Conservation (phyloP, 176 grass and related monocot genomes). For the Hsuehochloa calcarea region DNA sequence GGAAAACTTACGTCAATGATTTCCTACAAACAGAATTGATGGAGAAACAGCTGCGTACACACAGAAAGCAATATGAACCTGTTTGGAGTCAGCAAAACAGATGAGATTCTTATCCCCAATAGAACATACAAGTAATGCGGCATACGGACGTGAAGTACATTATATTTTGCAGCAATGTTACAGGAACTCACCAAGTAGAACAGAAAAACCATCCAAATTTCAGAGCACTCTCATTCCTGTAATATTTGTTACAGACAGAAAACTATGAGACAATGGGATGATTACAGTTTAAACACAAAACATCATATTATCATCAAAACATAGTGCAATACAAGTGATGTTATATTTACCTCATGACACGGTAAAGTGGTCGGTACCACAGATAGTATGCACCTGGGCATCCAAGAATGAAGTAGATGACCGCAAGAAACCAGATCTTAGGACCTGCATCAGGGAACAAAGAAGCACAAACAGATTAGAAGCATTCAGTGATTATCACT, state of each 20-base stretch:
- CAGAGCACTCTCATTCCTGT: conserved; percentile 71
- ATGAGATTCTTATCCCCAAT: background rate
- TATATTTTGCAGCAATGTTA: background rate
- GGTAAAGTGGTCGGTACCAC: conserved; percentile 76
- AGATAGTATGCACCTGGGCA: conserved; percentile 65
- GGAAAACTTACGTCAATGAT: conserved; percentile 60
- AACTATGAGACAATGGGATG: background rate
- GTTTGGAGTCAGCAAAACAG: conserved; percentile 15
- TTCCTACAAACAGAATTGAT: conserved; percentile 60
- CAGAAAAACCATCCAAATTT: conserved; percentile 72
- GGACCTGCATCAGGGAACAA: conserved; percentile 46
- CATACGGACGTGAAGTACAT: background rate
- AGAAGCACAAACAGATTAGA: background rate
- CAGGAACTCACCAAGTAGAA: conserved; percentile 53
- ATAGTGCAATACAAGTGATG: background rate
- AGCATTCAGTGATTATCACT: background rate
- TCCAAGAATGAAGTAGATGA: conserved; percentile 75
- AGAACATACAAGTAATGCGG: background rate
- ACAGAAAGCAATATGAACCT: conserved; percentile 72
- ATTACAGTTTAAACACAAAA: background rate
- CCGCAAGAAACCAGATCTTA: conserved; percentile 75
- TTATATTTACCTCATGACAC: conserved; percentile 58
- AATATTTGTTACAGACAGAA: conserved; percentile 17
- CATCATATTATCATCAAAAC: background rate
- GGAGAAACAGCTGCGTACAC: conserved; percentile 69